These are phyloP conservation scores for Trametopsis cervina DNA, from an alignment of 768 basidiomycete species.

Conservation along the genomic window DNA sequence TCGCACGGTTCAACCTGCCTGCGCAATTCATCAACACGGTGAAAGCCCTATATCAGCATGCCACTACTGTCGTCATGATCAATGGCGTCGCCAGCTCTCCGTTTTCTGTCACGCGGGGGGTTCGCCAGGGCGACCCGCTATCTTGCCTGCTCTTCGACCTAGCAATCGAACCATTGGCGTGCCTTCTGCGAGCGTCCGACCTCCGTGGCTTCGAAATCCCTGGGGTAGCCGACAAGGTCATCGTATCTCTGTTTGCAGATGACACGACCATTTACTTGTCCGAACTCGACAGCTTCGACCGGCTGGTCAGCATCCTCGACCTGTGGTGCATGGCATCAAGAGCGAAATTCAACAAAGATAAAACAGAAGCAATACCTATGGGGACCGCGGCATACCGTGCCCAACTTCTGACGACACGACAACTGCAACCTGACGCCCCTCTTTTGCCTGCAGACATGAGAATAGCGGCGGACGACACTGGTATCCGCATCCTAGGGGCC, in stretches of 20 bases:
- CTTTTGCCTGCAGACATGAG: background rate
- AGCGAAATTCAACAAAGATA: slow-evolving; percentile 4
- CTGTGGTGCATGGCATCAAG: slow-evolving; percentile 3
- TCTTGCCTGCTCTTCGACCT: slow-evolving; percentile 17
- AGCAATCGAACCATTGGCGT: slow-evolving; percentile 16
- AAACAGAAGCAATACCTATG: background rate
- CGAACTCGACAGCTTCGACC: background rate
- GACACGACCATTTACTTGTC: slow-evolving; percentile 29
- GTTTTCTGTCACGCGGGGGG: slow-evolving; percentile 11
- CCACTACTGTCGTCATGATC: slow-evolving; percentile 9
- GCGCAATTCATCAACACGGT: slow-evolving; percentile 6
- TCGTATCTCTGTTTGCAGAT: slow-evolving; percentile 33
- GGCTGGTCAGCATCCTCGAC: background rate
- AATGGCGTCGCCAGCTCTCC: slow-evolving; percentile 1
- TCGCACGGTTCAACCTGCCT: slow-evolving; percentile 6
- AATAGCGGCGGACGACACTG: background rate
- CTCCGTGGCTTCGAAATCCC: slow-evolving; percentile 9
- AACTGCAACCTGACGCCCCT: background rate
- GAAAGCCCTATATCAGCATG: slow-evolving; percentile 9
- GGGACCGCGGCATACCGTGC: background rate
- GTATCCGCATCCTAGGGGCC: slow-evolving; percentile 12
- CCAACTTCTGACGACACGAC: background rate
- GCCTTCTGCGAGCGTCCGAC: slow-evolving; percentile 3
- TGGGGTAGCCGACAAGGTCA: slow-evolving; percentile 16
- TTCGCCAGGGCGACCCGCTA: slow-evolving; percentile 17